phyloP scores from a whole-genome alignment of 202 grass and related monocot genomes.

The Tripidium arundinaceum region DNA sequence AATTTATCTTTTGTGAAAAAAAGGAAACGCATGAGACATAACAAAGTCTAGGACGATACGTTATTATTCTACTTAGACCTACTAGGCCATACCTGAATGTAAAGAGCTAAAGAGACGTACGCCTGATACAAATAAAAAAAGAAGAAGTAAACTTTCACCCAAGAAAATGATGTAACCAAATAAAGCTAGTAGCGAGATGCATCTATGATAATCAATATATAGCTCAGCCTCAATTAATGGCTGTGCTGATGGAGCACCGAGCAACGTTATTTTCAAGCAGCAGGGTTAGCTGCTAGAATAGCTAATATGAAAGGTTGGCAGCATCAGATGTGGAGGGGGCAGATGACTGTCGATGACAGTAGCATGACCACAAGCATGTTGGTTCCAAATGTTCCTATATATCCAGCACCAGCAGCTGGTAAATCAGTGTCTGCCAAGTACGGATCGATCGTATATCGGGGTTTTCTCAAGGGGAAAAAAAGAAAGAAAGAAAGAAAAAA shows the following conservation, averaged over 20 bases:
- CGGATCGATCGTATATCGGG: too few species aligned
- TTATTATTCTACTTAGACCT: slow-evolving; percentile 8
- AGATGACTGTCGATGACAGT: neutral
- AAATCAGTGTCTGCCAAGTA: too few species aligned
- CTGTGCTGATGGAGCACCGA: neutral
- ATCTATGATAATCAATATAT: neutral
- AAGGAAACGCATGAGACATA: neutral
- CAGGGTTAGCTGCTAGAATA: neutral
- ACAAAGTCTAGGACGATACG: neutral
- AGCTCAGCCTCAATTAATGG: neutral
- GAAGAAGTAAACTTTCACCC: too few species aligned
- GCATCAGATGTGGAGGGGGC: neutral
- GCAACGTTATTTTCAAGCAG: neutral
- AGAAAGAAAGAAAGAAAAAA: too few species aligned
- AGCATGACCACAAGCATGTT: neutral
- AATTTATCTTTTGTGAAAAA: neutral
- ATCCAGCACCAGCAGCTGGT: too few species aligned
- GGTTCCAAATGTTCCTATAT: too few species aligned
- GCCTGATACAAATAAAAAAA: too few species aligned
- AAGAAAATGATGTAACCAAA: neutral
- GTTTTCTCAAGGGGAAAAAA: too few species aligned
- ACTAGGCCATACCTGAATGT: neutral
- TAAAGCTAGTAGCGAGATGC: neutral
- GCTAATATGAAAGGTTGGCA: neutral
- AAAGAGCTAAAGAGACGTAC: neutral